A percentile compares a stretch with the other conserved stretches of the same genome.
Conservation (phyloP, 371 early-diverging fungal genomes). For the Mucor plumbeus region DNA sequence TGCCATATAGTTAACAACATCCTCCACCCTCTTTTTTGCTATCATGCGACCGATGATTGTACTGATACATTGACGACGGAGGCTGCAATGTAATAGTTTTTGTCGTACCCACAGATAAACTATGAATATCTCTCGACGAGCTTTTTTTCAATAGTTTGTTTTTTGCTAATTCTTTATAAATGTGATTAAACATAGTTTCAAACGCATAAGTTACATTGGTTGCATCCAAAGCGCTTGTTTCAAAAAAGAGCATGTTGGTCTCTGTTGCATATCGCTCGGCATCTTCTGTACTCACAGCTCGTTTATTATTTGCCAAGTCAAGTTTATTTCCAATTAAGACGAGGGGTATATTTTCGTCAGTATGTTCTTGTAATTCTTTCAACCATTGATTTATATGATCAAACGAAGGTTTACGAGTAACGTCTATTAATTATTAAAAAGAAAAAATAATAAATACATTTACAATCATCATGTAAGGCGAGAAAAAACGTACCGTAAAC, state of each 20-base stretch:
- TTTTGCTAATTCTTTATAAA: conserved; percentile 25
- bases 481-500: conserved; percentile 41
- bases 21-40: neutral
- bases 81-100: conserved; percentile 18
- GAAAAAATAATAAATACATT: neutral
- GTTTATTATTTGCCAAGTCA: conserved; percentile 81
- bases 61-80: conserved; percentile 17
- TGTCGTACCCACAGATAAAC: conserved; percentile 12
- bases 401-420: conserved; percentile 95
- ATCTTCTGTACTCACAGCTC: conserved; percentile 64
- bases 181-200: conserved; percentile 31
- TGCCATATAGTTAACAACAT: neutral
- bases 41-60: conserved; percentile 8
- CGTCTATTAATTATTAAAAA: conserved; percentile 60
- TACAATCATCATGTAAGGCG: neutral
- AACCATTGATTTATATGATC: conserved; percentile 93
- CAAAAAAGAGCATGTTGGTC: conserved; percentile 82
- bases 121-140: conserved; percentile 10
- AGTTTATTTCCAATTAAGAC: conserved; percentile 99
- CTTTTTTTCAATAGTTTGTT: conserved; percentile 21
- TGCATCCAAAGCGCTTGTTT: conserved; percentile 92
- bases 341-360: conserved; percentile 89
- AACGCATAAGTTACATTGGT: conserved; percentile 87
- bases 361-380: conserved; percentile 96
- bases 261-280: conserved; percentile 84